phyloP scores from a whole-genome alignment of 352 stramenopile species.

The Phytopythium sindhum region DNA sequence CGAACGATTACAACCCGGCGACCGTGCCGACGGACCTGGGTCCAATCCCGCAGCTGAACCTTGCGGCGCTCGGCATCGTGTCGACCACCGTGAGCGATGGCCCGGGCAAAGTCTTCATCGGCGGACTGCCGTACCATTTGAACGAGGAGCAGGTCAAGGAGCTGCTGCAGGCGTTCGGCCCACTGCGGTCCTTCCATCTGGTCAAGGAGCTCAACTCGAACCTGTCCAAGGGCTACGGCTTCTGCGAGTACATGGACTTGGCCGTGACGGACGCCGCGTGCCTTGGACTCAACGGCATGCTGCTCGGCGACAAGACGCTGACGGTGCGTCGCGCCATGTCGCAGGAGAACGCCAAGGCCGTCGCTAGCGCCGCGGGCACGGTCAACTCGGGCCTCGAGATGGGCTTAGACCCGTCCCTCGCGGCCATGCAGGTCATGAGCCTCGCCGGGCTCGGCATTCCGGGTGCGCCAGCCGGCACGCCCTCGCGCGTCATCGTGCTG shows the following conservation, averaged over 20 bases:
- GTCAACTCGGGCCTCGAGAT: slow-evolving; percentile 67
- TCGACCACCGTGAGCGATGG: slow-evolving; percentile 94
- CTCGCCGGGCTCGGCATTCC: slow-evolving; percentile 52
- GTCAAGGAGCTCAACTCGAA: slow-evolving; percentile 92
- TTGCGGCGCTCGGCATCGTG: slow-evolving; percentile 92
- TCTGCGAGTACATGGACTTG: slow-evolving; percentile 96
- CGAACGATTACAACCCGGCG: slow-evolving; percentile 97
- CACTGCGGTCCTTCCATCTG: slow-evolving; percentile 94
- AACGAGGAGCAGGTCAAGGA: slow-evolving; percentile 94
- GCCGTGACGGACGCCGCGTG: slow-evolving; percentile 90
- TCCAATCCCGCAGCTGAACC: slow-evolving; percentile 86
- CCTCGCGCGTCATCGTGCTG: slow-evolving; percentile 91
- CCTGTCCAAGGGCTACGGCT: slow-evolving; percentile 96
- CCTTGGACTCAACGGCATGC: slow-evolving; percentile 95
- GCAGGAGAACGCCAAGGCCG: slow-evolving; percentile 63
- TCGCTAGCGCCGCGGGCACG: slow-evolving; percentile 58
- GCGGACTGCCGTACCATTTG: slow-evolving; percentile 96
- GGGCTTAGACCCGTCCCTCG: slow-evolving; percentile 61
- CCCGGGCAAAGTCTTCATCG: slow-evolving; percentile 99
- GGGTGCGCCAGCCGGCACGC: slow-evolving; percentile 49
- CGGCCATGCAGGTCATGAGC: slow-evolving; percentile 65
- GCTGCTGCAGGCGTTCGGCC: slow-evolving; percentile 94
- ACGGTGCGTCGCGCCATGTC: slow-evolving; percentile 88
- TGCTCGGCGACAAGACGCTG: slow-evolving; percentile 89
- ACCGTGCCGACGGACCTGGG: slow-evolving; percentile 84